Evolutionary conservation across 2,329 filamentous ascomycete genomes (phyloP).

Genomic region (Biscogniauxia mediterranea): DNA sequence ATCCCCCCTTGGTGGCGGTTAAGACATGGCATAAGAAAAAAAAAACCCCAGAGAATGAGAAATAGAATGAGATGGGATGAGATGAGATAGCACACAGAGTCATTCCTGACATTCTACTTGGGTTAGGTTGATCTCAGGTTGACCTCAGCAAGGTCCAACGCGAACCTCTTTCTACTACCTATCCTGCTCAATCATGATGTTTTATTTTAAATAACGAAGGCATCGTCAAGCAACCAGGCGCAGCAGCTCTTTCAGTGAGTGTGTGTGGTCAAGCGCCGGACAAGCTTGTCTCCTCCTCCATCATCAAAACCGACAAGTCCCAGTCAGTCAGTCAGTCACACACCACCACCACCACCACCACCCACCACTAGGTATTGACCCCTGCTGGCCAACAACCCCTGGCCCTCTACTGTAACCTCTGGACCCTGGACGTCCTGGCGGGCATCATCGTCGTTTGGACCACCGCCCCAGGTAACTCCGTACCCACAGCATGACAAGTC

Average conservation of each 20-base stretch:
- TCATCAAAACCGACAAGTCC: too few species aligned
- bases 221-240: not conserved
- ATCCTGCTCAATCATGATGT: not conserved
- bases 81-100: too few species aligned
- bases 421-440: slow-evolving; percentile 22
- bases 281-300: too few species aligned
- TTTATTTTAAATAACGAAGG: not conserved
- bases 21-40: too few species aligned
- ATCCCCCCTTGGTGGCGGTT: too few species aligned
- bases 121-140: too few species aligned
- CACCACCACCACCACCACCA: too few species aligned
- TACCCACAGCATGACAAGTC: slow-evolving; percentile 27
- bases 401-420: slow-evolving; percentile 16
- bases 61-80: too few species aligned
- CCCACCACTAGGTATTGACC: slow-evolving; percentile 6
- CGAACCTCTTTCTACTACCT: not conserved
- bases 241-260: not conserved
- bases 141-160: too few species aligned
- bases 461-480: slow-evolving; percentile 24
- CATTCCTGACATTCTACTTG: too few species aligned
- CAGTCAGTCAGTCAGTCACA: too few species aligned
- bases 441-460: slow-evolving; percentile 32
- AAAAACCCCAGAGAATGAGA: too few species aligned
- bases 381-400: slow-evolving; percentile 22
- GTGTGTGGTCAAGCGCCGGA: not conserved